These are phyloP conservation scores for Fusarium armeniacum DNA, from an alignment of 2,329 filamentous ascomycete species.

Conservation along the genomic window DNA sequence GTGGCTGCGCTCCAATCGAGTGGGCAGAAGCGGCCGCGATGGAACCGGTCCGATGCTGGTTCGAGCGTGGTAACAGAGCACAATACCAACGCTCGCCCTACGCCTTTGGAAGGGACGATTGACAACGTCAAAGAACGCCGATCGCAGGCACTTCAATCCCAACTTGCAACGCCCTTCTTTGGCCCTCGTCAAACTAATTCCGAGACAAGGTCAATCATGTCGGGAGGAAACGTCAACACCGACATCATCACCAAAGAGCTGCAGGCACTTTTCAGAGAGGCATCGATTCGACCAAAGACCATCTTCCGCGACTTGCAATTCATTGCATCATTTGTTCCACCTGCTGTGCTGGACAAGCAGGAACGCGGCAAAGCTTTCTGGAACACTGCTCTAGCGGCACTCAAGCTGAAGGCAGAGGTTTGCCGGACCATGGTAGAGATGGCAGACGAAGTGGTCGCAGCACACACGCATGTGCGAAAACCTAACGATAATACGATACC, in stretches of 20 bases:
- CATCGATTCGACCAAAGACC: slow-evolving; percentile 80
- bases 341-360: slow-evolving; percentile 71
- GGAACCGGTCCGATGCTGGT: slow-evolving; percentile 56
- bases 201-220: slow-evolving; percentile 65
- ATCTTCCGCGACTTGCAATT: slow-evolving; percentile 86
- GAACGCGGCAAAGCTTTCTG: slow-evolving; percentile 85
- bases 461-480: slow-evolving; percentile 74
- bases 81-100: slow-evolving; percentile 54
- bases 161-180: slow-evolving; percentile 48
- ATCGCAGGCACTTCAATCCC: slow-evolving; percentile 62
- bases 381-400: slow-evolving; percentile 87
- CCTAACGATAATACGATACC: slow-evolving; percentile 53
- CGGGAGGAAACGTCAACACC: slow-evolving; percentile 66
- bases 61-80: slow-evolving; percentile 55
- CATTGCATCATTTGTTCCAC: slow-evolving; percentile 75
- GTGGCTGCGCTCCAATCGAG: slow-evolving; percentile 73
- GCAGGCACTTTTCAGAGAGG: slow-evolving; percentile 75
- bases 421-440: slow-evolving; percentile 82
- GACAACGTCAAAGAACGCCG: slow-evolving; percentile 78
- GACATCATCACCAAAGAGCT: slow-evolving; percentile 77
- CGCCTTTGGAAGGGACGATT: slow-evolving; percentile 74
- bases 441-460: slow-evolving; percentile 68
- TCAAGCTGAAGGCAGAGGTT: slow-evolving; percentile 89
- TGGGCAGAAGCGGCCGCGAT: slow-evolving; percentile 54
- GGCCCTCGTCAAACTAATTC: slow-evolving; percentile 61